Evolutionary conservation across 129 eudicot species (phyloP).

Genomic region (Dittrichia graveolens): DNA sequence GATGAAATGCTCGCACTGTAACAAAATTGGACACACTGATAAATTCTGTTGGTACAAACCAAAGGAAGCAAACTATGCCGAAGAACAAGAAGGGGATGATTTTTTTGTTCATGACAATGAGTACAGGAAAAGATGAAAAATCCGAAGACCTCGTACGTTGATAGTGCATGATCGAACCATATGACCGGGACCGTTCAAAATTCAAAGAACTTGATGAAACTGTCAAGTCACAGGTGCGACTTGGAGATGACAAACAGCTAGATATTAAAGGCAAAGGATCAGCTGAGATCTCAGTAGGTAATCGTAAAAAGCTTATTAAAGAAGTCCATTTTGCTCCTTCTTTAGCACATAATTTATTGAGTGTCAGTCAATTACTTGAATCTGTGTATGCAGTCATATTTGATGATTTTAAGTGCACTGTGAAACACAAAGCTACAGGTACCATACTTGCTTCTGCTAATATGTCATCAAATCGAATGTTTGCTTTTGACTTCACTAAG

Average conservation of each 20-base stretch:
- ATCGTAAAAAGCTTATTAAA: not conserved
- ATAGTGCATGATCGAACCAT: conserved; percentile 12
- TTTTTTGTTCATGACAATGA: not conserved
- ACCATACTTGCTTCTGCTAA: not conserved
- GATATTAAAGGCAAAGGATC: conserved; percentile 8
- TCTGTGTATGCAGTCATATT: not conserved
- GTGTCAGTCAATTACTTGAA: conserved; percentile 8
- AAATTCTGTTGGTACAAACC: conserved; percentile 4
- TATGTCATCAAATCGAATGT: conserved; percentile 6
- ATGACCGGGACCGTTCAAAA: conserved; percentile 8
- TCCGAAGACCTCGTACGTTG: not conserved
- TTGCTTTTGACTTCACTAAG: not conserved
- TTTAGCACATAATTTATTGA: conserved; percentile 11
- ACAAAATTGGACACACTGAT: conserved; percentile 1
- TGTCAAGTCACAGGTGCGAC: not conserved
- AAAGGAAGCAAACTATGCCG: not conserved
- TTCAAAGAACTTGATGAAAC: conserved; percentile 5
- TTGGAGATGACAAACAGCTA: conserved; percentile 10
- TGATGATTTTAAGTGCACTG: not conserved
- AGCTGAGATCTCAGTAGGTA: not conserved
- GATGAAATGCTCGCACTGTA: not conserved
- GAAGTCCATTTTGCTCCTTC: conserved; percentile 1
- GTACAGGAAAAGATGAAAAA: not conserved
- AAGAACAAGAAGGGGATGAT: not conserved
- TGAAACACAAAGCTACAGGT: not conserved